Conservation (phyloP, 352 stramenopile genomes). For the Globisporangium radiosum region DNA sequence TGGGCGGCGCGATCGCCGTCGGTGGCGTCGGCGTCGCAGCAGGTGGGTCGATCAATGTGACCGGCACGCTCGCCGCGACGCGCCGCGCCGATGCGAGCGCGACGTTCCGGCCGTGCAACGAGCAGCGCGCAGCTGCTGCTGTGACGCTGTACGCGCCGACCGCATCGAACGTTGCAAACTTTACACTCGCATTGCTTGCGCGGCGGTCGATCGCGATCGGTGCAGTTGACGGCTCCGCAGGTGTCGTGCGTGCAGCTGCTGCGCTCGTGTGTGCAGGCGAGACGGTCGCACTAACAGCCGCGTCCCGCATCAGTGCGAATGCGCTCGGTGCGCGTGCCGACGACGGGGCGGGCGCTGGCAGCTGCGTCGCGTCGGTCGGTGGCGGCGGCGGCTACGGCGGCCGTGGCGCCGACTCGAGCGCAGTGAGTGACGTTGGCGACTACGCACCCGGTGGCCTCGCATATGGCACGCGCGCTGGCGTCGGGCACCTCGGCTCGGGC, state of each 20-base stretch:
- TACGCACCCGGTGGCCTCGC: constrained; percentile 56
- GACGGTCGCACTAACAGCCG: constrained; percentile 32
- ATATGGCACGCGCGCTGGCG: constrained; percentile 60
- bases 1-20: constrained; percentile 42
- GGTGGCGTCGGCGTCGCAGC: constrained; percentile 45
- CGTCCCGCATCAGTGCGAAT: constrained; percentile 45
- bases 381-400: constrained; percentile 67
- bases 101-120: constrained; percentile 41
- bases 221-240: constrained; percentile 16
- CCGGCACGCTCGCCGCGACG: constrained; percentile 31
- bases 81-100: constrained; percentile 35
- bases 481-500: constrained; percentile 64
- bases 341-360: constrained; percentile 53
- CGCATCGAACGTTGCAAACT: constrained; percentile 30
- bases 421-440: constrained; percentile 40
- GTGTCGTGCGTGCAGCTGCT: constrained; percentile 37
- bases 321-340: constrained; percentile 57
- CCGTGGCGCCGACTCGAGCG: constrained; percentile 58
- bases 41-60: constrained; percentile 43
- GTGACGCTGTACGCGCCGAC: constrained; percentile 1
- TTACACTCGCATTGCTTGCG: constrained; percentile 51
- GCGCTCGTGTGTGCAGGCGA: constrained; percentile 54
- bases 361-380: constrained; percentile 49
- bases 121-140: constrained; percentile 24
- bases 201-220: constrained; percentile 51